Percentiles rank a stretch among this genome's conserved stretches.
These are phyloP conservation scores for Cladosporium sp. DNA, from an alignment of 2,329 filamentous ascomycete genomes.

Conservation along the genomic window DNA sequence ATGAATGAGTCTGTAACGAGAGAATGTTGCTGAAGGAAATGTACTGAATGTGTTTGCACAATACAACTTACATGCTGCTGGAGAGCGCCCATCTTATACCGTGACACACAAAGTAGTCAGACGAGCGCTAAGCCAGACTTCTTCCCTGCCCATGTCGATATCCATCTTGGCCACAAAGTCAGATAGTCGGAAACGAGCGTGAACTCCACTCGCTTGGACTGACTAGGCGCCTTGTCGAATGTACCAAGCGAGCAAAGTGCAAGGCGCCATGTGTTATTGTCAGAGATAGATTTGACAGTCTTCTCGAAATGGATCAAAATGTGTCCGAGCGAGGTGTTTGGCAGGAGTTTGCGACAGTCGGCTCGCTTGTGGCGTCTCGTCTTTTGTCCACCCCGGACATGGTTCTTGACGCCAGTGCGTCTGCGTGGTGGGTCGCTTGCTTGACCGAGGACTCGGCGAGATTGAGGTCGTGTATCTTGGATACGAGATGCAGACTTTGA, in stretches of 20 bases:
- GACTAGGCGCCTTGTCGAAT: slow-evolving; percentile 3
- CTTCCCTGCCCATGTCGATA: no score
- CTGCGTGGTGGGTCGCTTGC: neutral
- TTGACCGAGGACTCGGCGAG: neutral
- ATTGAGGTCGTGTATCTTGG: neutral
- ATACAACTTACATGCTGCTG: neutral
- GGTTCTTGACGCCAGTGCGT: neutral
- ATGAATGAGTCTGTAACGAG: slow-evolving; percentile 6
- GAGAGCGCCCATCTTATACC: slow-evolving; percentile 2
- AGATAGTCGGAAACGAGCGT: no score
- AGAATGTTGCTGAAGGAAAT: slow-evolving; percentile 2
- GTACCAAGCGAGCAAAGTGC: neutral
- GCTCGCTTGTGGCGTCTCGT: neutral
- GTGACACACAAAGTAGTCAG: no score
- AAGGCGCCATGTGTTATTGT: neutral
- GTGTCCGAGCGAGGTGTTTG: no score
- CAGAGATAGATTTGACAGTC: slow-evolving; percentile 5
- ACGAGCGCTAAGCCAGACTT: no score
- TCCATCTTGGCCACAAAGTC: no score
- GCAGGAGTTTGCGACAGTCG: neutral
- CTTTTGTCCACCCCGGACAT: neutral
- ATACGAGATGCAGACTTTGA: no score
- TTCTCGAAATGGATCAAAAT: neutral
- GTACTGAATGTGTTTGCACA: slow-evolving; percentile 3
- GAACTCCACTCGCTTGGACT: slow-evolving; percentile 1